Evolutionary conservation across 2,329 filamentous ascomycete genomes (phyloP).

Genomic region (Neofusicoccum ribis): DNA sequence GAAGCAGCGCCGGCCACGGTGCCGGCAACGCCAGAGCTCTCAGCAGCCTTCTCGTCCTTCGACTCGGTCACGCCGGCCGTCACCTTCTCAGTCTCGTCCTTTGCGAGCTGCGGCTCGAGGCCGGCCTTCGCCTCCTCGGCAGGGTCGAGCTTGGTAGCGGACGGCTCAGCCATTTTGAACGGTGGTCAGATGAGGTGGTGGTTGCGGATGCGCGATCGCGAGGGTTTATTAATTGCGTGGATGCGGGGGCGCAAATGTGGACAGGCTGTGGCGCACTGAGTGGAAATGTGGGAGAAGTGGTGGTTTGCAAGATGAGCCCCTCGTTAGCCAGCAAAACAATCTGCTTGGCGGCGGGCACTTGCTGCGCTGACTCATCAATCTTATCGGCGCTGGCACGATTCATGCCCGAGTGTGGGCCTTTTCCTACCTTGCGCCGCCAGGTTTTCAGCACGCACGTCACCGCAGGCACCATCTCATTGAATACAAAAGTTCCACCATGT

Average conservation of each 20-base stretch:
- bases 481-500: background rate
- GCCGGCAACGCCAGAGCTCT: conserved; percentile 30
- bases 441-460: too few species aligned
- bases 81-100: conserved; percentile 47
- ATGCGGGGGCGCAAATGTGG: background rate
- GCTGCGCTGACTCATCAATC: background rate
- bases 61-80: conserved; percentile 41
- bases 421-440: background rate
- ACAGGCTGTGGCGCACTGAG: background rate
- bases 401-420: background rate
- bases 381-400: conserved; percentile 12
- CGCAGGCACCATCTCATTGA: too few species aligned
- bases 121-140: conserved; percentile 40
- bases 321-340: conserved; percentile 18
- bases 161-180: conserved; percentile 30
- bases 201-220: conserved; percentile 3
- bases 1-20: conserved; percentile 40
- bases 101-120: conserved; percentile 41
- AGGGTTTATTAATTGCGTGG: background rate
- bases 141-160: conserved; percentile 42
- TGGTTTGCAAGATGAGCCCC: conserved; percentile 17
- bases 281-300: conserved; percentile 14
- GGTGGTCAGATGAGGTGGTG: background rate
- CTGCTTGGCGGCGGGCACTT: conserved; percentile 13
- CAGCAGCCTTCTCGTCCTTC: conserved; percentile 53